Evolutionary conservation across 257 asterid genomes (phyloP), one percentile per base, ranked within the genome.

Genomic region (Solanum habrochaites): DNA sequence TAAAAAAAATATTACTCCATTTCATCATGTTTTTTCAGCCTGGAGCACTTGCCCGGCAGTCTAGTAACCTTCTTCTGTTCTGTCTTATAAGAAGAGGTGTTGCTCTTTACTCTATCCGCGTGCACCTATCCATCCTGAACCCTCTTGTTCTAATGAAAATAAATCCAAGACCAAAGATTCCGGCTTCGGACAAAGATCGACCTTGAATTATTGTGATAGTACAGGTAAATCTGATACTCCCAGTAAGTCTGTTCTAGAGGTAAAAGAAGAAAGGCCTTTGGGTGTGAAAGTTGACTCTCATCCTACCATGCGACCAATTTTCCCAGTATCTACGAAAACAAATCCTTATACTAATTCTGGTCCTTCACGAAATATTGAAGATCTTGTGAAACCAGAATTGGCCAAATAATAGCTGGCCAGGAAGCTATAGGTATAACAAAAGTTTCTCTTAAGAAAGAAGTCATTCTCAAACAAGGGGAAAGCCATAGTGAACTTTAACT

Each of bases 11-110:
- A 27, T 49, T 67, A 35, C 3, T 85, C 45, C 58, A 32, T 39
- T 85, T n/a, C 42, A 18, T 85, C 45, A 6, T 85, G 83, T 70
- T 47, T 89, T 80, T 90, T 88, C 92, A 95, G 96, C 85, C 92
- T 88, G 90, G 92, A 86, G 88, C 90, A 37, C 60, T 90, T 77
- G 20, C 92, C 86, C 89, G 91, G 89, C 93, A 16, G 87, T 88
- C 95, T 89, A 86, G 90, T 89, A 87, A 86, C 88, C 88, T 77
- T 91, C 91, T 35, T 87, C 90, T 78, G 91, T 92, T 89, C 93
- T 96, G 86, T 98, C 99, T 32, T 89, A 94, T 6, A 96, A 95
- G 94, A 96, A 96, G 88, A 94, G 93, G 86, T 91, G 93, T 86
- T 91, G 93, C 90, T 93, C 93, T 5, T 66, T 94, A 66, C 58